Evolutionary conservation across 768 basidiomycete species (phyloP).

Genomic region (Phlebiopsis gigantea): DNA sequence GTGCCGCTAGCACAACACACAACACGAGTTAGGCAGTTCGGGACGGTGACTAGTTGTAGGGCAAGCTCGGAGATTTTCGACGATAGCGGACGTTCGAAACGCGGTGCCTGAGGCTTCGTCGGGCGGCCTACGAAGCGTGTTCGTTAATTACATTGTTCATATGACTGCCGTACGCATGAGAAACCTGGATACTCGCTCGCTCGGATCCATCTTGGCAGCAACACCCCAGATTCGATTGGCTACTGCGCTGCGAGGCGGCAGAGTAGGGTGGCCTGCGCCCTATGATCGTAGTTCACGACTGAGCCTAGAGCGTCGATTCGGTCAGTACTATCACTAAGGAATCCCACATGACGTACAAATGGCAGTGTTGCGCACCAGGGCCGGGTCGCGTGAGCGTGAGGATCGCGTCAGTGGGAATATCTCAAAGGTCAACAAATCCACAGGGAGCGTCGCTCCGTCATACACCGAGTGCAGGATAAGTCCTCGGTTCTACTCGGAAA

Average conservation of each 20-base stretch:
- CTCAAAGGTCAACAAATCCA: neutral
- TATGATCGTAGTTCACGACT: neutral
- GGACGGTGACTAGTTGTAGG: neutral
- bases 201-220: neutral
- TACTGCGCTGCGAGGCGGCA: neutral
- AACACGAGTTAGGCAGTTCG: neutral
- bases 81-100: neutral
- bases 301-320: neutral
- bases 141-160: neutral
- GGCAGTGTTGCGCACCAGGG: neutral
- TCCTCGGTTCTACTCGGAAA: neutral
- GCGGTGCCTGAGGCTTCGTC: neutral
- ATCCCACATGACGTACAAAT: neutral
- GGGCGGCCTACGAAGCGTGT: neutral
- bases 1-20: neutral
- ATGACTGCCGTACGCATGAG: slow-evolving; percentile 1
- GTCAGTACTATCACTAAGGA: neutral
- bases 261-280: neutral
- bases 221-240: neutral
- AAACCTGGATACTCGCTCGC: neutral
- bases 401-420: neutral
- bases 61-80: neutral
- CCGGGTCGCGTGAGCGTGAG: neutral
- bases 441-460: neutral
- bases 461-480: neutral